Conservation (phyloP, 129 eudicot genomes). For the Flaveria trinervia region DNA sequence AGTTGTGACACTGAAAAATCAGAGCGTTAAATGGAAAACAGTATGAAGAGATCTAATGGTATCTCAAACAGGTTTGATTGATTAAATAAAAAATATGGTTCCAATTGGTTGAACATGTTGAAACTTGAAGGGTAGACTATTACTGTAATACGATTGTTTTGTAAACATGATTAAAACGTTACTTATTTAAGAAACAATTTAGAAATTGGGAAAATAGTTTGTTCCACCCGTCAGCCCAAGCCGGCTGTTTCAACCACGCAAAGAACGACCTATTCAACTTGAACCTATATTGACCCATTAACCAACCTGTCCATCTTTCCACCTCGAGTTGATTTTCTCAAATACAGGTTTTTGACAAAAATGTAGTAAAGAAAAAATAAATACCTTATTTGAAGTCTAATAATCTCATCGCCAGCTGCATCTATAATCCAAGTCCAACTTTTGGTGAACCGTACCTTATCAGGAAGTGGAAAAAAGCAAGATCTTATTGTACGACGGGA, state of each 20-base stretch:
- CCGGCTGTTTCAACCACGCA: not conserved
- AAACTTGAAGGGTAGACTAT: too few species aligned
- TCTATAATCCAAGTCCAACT: slow-evolving; percentile 56
- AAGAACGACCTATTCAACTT: not conserved
- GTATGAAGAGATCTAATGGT: not conserved
- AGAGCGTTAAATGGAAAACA: not conserved
- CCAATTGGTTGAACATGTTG: not conserved
- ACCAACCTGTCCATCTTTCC: not conserved
- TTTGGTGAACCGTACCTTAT: slow-evolving; percentile 43
- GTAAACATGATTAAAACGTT: not conserved
- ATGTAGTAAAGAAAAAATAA: not conserved
- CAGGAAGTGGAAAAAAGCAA: slow-evolving; percentile 55
- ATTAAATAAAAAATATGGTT: not conserved
- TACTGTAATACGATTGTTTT: not conserved
- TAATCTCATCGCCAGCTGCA: slow-evolving; percentile 61
- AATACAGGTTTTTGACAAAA: not conserved
- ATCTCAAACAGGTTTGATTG: not conserved
- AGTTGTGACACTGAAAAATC: not conserved
- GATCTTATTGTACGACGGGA: slow-evolving; percentile 43
- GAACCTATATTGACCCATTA: not conserved
- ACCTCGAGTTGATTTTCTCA: not conserved
- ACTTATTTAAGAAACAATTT: not conserved
- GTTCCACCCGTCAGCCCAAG: not conserved
- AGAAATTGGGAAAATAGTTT: not conserved
- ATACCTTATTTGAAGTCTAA: slow-evolving; percentile 85